phyloP scores from a whole-genome alignment of 2,329 filamentous ascomycete genomes.

The Arachnopeziza araneosa region DNA sequence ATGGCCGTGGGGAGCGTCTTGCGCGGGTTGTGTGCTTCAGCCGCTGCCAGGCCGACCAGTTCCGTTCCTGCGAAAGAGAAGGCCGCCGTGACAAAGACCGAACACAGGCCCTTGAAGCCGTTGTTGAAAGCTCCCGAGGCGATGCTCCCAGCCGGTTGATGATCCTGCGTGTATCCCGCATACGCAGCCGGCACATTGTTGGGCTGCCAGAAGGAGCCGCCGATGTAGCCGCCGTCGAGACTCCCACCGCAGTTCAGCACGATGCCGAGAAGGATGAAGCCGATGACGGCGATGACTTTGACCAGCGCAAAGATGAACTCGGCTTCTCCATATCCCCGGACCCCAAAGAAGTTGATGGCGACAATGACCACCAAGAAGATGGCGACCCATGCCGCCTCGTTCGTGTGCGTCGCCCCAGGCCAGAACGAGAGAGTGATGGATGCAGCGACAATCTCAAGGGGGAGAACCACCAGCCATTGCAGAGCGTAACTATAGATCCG shows the following conservation, averaged over 20 bases:
- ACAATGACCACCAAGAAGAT: constrained; percentile 75
- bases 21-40: constrained; percentile 71
- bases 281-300: not conserved
- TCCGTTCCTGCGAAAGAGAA: constrained; percentile 75
- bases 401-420: constrained; percentile 48
- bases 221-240: constrained; percentile 9
- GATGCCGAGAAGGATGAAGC: constrained; percentile 1
- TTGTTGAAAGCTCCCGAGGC: constrained; percentile 76
- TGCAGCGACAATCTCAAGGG: constrained; percentile 81
- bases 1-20: constrained; percentile 81
- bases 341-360: constrained; percentile 78
- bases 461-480: constrained; percentile 80
- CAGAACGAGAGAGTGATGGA: constrained; percentile 81
- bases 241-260: constrained; percentile 4
- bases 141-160: not conserved
- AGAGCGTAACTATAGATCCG: constrained; percentile 66
- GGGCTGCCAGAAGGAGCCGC: not conserved
- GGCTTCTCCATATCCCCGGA: constrained; percentile 80
- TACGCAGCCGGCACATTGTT: not conserved
- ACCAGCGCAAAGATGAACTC: not conserved
- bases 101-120: constrained; percentile 75
- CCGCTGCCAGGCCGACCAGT: constrained; percentile 69
- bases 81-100: constrained; percentile 69
- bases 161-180: not conserved
- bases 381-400: constrained; percentile 72